These are phyloP conservation scores for Phytophthora ohioensis DNA, from an alignment of 352 stramenopile species.

Conservation along the genomic window DNA sequence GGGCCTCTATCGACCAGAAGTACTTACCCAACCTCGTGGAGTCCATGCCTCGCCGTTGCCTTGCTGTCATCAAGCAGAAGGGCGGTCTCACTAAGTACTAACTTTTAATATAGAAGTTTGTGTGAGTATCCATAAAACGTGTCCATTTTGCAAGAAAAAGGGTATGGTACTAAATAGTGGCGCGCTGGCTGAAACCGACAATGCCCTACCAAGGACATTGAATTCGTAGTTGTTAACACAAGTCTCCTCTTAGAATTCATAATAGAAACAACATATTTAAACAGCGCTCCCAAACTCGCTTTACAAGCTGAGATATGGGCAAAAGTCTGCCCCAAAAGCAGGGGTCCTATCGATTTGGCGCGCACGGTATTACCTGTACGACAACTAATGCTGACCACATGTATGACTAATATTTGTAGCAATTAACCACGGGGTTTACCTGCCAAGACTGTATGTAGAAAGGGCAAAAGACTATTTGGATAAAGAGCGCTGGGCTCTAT, in stretches of 20 bases:
- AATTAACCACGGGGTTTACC: too few species aligned
- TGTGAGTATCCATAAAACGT: constrained; percentile 13
- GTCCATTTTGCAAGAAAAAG: neutral
- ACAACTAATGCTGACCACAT: too few species aligned
- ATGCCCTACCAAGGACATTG: neutral
- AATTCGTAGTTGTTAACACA: constrained; percentile 1
- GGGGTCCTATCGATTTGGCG: constrained; percentile 1
- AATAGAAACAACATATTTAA: constrained; percentile 6
- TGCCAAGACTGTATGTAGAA: too few species aligned
- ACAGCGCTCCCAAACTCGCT: neutral
- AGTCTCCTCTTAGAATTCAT: neutral
- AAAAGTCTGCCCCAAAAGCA: neutral
- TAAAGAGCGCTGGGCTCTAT: too few species aligned
- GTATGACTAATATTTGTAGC: too few species aligned
- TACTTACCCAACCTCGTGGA: constrained; percentile 15
- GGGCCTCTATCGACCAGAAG: constrained; percentile 7
- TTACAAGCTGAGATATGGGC: neutral
- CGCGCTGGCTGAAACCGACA: neutral
- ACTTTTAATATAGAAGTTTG: constrained; percentile 26
- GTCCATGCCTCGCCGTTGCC: constrained; percentile 16
- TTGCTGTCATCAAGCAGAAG: constrained; percentile 17
- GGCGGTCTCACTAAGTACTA: constrained; percentile 13
- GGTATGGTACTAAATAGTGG: constrained; percentile 1
- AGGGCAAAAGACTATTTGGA: too few species aligned
- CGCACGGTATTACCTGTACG: too few species aligned